Percentiles rank a stretch among this genome's conserved stretches.
These are phyloP conservation scores for Epichloe gansuensis DNA, from an alignment of 2,329 filamentous ascomycete genomes.

Conservation along the genomic window DNA sequence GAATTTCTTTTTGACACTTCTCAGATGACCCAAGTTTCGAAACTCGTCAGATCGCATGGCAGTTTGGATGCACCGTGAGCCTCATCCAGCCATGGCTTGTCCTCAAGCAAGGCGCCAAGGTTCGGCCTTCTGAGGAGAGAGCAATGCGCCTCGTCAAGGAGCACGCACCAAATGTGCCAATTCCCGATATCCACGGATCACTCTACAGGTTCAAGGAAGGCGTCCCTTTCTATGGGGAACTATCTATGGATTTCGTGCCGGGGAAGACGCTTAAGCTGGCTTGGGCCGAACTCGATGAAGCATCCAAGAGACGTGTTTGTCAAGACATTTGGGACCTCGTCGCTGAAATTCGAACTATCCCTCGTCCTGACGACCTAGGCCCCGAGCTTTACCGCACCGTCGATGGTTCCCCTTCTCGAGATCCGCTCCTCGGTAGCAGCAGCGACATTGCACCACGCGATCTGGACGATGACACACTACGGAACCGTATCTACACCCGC, in stretches of 20 bases:
- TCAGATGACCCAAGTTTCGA: too few relatives aligned
- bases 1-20: too few relatives aligned
- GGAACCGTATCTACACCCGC: conserved; percentile 6
- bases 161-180: conserved; percentile 3
- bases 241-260: conserved; percentile 6
- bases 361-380: conserved; percentile 5
- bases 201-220: background rate
- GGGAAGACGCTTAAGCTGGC: conserved; percentile 4
- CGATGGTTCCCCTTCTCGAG: conserved; percentile 5
- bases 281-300: conserved; percentile 6
- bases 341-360: conserved; percentile 5
- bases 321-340: conserved; percentile 7
- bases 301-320: conserved; percentile 7
- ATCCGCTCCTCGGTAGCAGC: conserved; percentile 1
- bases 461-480: conserved; percentile 7
- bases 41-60: conserved; percentile 1
- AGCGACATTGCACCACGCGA: conserved; percentile 4
- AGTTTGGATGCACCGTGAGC: conserved; percentile 2
- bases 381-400: conserved; percentile 7
- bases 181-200: conserved; percentile 3
- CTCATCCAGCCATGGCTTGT: conserved; percentile 5
- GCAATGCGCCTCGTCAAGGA: conserved; percentile 8
- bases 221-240: conserved; percentile 2
- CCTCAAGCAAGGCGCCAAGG: conserved; percentile 7
- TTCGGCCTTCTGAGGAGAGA: conserved; percentile 7